Percentiles rank a stretch among this genome's conserved stretches.
Conservation (phyloP, 768 basidiomycete genomes). For the Suillus hirtellus region DNA sequence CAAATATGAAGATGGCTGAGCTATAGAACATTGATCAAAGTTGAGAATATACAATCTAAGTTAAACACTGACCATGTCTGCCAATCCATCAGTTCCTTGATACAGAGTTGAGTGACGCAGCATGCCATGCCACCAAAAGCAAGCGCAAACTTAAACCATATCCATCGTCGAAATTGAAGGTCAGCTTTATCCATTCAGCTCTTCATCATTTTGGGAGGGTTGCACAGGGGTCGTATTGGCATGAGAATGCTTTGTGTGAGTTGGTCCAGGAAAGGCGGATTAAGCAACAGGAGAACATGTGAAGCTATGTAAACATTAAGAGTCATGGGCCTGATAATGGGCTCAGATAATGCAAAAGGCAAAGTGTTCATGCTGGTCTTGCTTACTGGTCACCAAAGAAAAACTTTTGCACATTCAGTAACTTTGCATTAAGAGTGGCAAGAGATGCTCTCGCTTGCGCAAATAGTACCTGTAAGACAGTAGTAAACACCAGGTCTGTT, state of each 20-base stretch:
- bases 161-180: conserved; percentile 49
- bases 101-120: conserved; percentile 30
- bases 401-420: conserved; percentile 52
- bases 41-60: too few relatives aligned
- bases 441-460: conserved; percentile 59
- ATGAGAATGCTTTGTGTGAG: conserved; percentile 41
- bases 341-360: background rate
- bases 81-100: background rate
- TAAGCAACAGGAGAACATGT: conserved; percentile 59
- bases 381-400: conserved; percentile 52
- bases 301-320: conserved; percentile 71
- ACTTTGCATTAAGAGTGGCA: conserved; percentile 51
- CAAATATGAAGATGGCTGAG: too few relatives aligned
- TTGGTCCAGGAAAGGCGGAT: conserved; percentile 62
- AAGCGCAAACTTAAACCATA: conserved; percentile 44
- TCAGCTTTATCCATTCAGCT: conserved; percentile 40
- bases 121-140: conserved; percentile 43
- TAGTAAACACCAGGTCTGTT: background rate
- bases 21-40: too few relatives aligned
- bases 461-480: conserved; percentile 37
- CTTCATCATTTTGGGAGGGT: conserved; percentile 14
- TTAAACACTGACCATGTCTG: too few relatives aligned
- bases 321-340: conserved; percentile 51
- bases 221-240: conserved; percentile 33
- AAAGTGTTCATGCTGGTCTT: background rate